phyloP scores from a whole-genome alignment of 805 yeast species.

The Candida nitratophila region DNA sequence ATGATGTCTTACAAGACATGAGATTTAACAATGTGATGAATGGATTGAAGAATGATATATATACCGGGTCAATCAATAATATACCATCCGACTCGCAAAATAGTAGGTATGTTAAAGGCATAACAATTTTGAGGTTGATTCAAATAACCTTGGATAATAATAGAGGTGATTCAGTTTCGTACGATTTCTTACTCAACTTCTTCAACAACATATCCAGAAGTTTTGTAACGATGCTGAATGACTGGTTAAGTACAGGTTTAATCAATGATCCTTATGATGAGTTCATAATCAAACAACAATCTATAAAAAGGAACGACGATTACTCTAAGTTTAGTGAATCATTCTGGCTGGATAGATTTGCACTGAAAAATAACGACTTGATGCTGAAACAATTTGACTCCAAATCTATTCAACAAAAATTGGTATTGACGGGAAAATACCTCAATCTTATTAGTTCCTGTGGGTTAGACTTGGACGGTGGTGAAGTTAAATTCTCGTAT shows the following conservation, averaged over 20 bases:
- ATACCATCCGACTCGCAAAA: constrained; percentile 44
- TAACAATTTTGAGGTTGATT: constrained; percentile 56
- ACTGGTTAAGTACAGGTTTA: constrained; percentile 74
- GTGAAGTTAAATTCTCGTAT: not conserved
- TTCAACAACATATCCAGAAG: constrained; percentile 53
- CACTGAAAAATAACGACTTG: constrained; percentile 66
- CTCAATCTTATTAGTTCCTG: constrained; percentile 65
- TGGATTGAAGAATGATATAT: constrained; percentile 34
- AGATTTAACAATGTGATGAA: constrained; percentile 24
- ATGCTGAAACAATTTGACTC: constrained; percentile 57
- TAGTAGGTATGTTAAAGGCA: constrained; percentile 67
- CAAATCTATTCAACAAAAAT: constrained; percentile 49
- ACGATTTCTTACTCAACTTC: constrained; percentile 42
- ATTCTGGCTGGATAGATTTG: constrained; percentile 70
- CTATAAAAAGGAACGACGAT: not conserved
- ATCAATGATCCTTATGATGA: constrained; percentile 78
- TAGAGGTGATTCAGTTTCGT: constrained; percentile 59
- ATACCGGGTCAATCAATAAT: constrained; percentile 41
- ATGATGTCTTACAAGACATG: constrained; percentile 20
- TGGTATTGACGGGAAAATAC: constrained; percentile 79
- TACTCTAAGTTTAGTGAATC: constrained; percentile 34
- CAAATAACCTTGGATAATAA: constrained; percentile 48
- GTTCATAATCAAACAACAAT: constrained; percentile 55
- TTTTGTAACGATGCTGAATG: constrained; percentile 61
- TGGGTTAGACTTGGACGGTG: constrained; percentile 30